These are phyloP conservation scores for Cladorrhinum sp. DNA, from an alignment of 2,329 filamentous ascomycete genomes.

Conservation along the genomic window DNA sequence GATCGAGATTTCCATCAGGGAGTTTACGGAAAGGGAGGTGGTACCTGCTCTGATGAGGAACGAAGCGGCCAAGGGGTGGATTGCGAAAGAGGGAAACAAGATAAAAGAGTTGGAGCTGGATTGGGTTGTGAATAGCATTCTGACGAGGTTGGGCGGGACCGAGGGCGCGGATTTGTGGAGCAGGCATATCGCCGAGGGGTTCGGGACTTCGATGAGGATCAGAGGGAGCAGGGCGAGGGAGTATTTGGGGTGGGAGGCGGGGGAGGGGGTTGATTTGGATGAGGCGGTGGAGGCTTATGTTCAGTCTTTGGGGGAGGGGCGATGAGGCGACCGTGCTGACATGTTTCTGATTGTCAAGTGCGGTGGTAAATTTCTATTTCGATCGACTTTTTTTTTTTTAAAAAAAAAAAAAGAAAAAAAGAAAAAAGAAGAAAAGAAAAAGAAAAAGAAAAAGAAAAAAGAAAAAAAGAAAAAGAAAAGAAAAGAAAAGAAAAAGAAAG, in stretches of 20 bases:
- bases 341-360: too few relatives aligned
- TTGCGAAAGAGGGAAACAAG: neutral
- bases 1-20: constrained; percentile 8
- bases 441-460: too few relatives aligned
- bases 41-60: constrained; percentile 6
- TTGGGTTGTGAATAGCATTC: constrained; percentile 1
- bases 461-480: too few relatives aligned
- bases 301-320: too few relatives aligned
- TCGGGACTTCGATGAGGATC: constrained; percentile 11
- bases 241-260: constrained; percentile 3
- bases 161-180: constrained; percentile 7
- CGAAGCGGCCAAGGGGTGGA: neutral
- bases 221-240: constrained; percentile 7
- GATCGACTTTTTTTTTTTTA: too few relatives aligned
- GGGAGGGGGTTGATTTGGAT: neutral
- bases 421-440: too few relatives aligned
- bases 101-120: neutral
- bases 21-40: constrained; percentile 2
- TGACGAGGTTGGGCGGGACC: neutral
- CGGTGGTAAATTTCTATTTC: too few relatives aligned
- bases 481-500: too few relatives aligned
- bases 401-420: too few relatives aligned
- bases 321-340: too few relatives aligned
- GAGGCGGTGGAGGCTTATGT: neutral
- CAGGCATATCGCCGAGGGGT: constrained; percentile 16